Conservation (phyloP, 2,329 filamentous ascomycete genomes). For the Exophiala sp. region DNA sequence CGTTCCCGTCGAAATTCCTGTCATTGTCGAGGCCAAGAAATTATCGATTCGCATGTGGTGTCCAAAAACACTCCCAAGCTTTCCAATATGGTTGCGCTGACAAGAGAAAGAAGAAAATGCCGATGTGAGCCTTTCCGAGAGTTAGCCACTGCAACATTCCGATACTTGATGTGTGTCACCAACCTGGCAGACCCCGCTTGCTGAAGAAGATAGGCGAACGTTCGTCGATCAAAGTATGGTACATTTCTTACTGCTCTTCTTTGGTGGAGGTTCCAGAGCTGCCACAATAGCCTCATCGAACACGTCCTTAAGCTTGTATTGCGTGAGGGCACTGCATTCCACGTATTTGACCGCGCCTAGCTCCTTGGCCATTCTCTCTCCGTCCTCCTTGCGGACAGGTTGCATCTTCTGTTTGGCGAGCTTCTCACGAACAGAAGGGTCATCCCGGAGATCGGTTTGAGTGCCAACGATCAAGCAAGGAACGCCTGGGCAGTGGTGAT, state of each 20-base stretch:
- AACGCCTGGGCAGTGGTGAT: conserved; percentile 96
- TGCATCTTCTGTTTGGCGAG: conserved; percentile 93
- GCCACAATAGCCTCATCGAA: conserved; percentile 99
- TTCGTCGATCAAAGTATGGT: conserved; percentile 57
- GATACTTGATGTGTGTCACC: conserved; percentile 14
- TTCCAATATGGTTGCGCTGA: not conserved
- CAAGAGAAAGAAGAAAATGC: not conserved
- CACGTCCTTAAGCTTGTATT: conserved; percentile 98
- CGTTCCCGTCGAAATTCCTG: not conserved
- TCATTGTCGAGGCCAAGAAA: not conserved
- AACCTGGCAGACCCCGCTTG: conserved; percentile 13
- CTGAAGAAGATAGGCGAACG: conserved; percentile 4
- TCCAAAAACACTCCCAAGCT: conserved; percentile 11
- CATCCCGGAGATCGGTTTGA: conserved; percentile 92
- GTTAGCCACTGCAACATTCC: conserved; percentile 8
- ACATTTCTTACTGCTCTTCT: conserved; percentile 72
- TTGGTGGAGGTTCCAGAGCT: conserved; percentile 80
- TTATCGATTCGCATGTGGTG: conserved; percentile 5
- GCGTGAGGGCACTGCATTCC: conserved; percentile 95
- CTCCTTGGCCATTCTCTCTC: conserved; percentile 94
- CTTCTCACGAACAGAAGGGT: conserved; percentile 82
- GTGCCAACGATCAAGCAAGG: conserved; percentile 97
- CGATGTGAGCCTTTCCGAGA: conserved; percentile 5
- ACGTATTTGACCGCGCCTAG: conserved; percentile 98
- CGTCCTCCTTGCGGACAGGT: conserved; percentile 86